phyloP scores from a whole-genome alignment of 2,329 filamentous ascomycete genomes.

The Monilinia polystroma region DNA sequence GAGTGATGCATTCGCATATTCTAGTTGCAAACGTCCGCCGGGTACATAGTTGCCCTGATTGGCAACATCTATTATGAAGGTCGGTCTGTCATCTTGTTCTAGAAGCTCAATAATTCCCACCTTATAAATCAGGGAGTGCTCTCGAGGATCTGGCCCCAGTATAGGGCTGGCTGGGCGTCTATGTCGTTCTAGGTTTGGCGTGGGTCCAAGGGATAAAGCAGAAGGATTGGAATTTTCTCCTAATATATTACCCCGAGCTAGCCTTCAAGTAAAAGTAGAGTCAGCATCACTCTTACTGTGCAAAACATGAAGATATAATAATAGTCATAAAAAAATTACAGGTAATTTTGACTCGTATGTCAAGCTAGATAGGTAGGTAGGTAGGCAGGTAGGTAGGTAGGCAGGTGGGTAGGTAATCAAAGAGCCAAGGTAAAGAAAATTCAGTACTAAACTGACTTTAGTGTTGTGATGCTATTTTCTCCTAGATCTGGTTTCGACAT shows the following conservation, averaged over 20 bases:
- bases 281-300: conserved; percentile 6
- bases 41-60: conserved; percentile 55
- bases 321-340: not conserved
- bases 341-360: too few species aligned
- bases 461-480: conserved; percentile 48
- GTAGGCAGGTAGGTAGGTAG: too few species aligned
- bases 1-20: conserved; percentile 69
- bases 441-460: conserved; percentile 50
- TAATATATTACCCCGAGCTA: conserved; percentile 15
- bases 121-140: conserved; percentile 57
- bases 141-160: conserved; percentile 42
- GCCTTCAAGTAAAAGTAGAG: not conserved
- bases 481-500: conserved; percentile 25
- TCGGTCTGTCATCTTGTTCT: conserved; percentile 73
- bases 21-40: conserved; percentile 54
- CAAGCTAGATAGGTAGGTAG: too few species aligned
- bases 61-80: conserved; percentile 69
- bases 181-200: not conserved
- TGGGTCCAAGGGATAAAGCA: conserved; percentile 36
- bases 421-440: not conserved
- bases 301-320: not conserved
- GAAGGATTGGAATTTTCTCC: conserved; percentile 52
- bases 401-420: not conserved
- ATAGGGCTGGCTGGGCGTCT: conserved; percentile 5
- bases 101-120: conserved; percentile 71